Base-by-base conservation (phyloP, 2,329 filamentous ascomycete genomes). In the Aspergillus oerlinghausenensis region DNA sequence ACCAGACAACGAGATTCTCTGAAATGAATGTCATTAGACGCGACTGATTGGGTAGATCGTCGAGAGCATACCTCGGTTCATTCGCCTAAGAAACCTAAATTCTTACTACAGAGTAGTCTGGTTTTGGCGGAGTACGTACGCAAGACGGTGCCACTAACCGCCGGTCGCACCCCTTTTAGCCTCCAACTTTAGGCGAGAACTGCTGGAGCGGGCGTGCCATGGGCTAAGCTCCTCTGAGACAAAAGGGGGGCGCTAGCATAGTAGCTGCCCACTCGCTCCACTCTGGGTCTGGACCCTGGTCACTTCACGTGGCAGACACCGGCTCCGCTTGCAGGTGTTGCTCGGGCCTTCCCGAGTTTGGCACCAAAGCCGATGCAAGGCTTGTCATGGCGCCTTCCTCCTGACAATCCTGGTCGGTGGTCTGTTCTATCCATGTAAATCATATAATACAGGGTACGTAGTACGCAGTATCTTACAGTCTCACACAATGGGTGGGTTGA, bases 301-400 rank as follows among this genome's bases (percentile, higher is more conserved):
- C 51, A 60, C 58, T 61, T 67, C 64, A 67, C 64, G 64, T 67
- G 64, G 64, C 59, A 61, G 60, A 61, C 60, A 57, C 49, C 55
- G 60, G 55, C 61, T 61, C 60, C 61, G 56, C 62, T 52, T 53
- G 52, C 54, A 57, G 55, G 49, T 59, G 62, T 60, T 59, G 55
- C 55, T 64, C 63, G 64, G 63, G 51, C 62, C 63, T 67, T 65
- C 62, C 64, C 64, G 63, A 65, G 62, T 69, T 63, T 65, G 66
- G 67, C 63, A 68, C 57, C 54, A 62, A 64, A 62, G 62, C 67
- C 67, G 67, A 69, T 65, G 61, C 66, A 56, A 51, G 43, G 48
- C 26, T 54, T 49, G 49, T 56, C 52, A 50, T 55, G 54, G 47
- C 56, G 53, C 43, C 47, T 38, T 55, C 48, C 49, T 49, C 23